Base-by-base conservation (phyloP, 495 filamentous ascomycete genomes). In the Neurospora cerealis region DNA sequence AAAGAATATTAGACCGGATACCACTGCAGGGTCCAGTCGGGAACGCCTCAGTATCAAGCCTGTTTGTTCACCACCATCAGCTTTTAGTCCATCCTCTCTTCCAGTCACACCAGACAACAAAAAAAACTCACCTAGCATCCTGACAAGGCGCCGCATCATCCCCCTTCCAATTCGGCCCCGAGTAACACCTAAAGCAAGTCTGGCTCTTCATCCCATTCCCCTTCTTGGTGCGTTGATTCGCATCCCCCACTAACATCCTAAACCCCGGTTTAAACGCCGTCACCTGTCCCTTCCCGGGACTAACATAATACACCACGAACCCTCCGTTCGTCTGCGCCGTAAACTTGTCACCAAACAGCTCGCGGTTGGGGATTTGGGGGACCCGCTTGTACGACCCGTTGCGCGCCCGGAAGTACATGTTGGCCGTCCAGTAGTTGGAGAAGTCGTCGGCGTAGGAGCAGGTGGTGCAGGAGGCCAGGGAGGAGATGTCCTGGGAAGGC, bases 381-480 rank as follows among this genome's bases (percentile, higher is more conserved):
- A 84, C 83, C 0, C 83, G 78, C 69, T 82, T 84, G 48, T 80
- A 84, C 2, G 80, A 80, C 0, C 83, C 83, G 69, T 84, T 85
- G 13, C 78, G 71, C 10, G 83, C 80, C 73, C 78, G 79, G 73
- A 85, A 85, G 75, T 83, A 84, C 44, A 85, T 69, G 69, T 81
- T 81, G 40, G 82, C 83, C 7, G 84, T 84, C 84, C 82, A 85
- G 77, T 85, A 85, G 80, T 85, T 85, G 66, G 80, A 82, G 41
- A 82, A 77, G 72, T 83, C 80, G 0, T 83, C 81, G 69, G 78
- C 76, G 42, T 80, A 82, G 66, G 76, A 82, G 69, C 82, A 83
- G 4, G 78, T 82, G 5, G 82, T 83, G 74, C 82, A 83, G 9
- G 71, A 79, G 15, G 81, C 77, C 0, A 78, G 71, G 10, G 38